Base-by-base conservation (phyloP, 192 early-diverging fungal genomes). In the Podila minutissima region DNA sequence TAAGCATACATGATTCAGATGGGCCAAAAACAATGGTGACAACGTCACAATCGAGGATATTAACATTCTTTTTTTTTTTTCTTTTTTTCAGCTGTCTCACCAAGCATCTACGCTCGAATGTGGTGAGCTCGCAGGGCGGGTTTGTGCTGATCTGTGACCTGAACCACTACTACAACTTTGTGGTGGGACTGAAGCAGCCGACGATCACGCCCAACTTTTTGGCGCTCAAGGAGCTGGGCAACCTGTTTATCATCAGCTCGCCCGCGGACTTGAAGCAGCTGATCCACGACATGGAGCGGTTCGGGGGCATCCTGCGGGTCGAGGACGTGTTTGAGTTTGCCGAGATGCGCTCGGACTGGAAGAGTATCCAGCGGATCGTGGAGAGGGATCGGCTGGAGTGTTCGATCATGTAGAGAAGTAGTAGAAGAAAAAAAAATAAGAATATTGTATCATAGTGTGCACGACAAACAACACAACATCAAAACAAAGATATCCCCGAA, bases 111-210 rank as follows among this genome's bases (percentile, higher is more conserved):
- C 93, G 93, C 62, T 82, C 89, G 63, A 93, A 91, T 67, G 92
- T 91, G 38, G 91, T 99, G 33, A 94, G 89, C 26, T 91, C 92
- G 57, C 84, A 90, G 8, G 97, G 97, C 12, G 96, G 95, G 0
- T 93, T 97, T 72, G 96, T 96, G 82, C 89, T 98, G 29, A 97
- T 98, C 58, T 93, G 92, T 67, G 95, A 96, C 70, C 71, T 96
- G 69, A 96, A 95, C 84, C 74, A 86, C 33, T 96, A 95, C 72
- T 92, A 93, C 78, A 88, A 90, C 28, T 96, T 94, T 87, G 83
- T 92, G 8, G 71, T 69, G 24, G 72, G 89, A 15, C 83, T 94
- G 28, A 85, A 88, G 15, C 91, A 95, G 59, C 82, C 85, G 8
- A 77, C 85, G 9, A 84, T 94, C 10, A 88, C 86, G n/a, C 91